These are phyloP conservation scores for Pichia heedii DNA, from an alignment of 805 yeast genomes.

Conservation along the genomic window DNA sequence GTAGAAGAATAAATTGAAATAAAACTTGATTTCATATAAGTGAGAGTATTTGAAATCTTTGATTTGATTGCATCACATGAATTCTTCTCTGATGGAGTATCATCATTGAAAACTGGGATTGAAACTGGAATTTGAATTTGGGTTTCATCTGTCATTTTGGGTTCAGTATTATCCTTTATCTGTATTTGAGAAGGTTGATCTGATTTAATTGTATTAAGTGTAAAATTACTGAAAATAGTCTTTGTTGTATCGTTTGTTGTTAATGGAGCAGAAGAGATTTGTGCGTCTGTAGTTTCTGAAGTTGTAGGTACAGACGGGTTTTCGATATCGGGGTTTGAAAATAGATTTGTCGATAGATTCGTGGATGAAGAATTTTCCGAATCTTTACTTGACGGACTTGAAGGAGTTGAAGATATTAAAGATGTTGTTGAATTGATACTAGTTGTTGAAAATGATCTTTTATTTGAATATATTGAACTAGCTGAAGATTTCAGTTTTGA, in stretches of 20 bases:
- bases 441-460: neutral
- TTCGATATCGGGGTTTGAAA: no score
- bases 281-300: neutral
- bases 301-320: no score
- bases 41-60: neutral
- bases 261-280: conserved; percentile 2
- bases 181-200: no score
- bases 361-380: no score
- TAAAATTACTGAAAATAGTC: conserved; percentile 2
- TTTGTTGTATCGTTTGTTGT: conserved; percentile 2
- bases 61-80: neutral
- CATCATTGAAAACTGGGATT: neutral
- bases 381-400: no score
- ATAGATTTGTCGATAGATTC: no score
- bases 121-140: neutral
- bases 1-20: neutral
- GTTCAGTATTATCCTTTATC: no score
- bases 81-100: neutral
- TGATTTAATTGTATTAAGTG: no score
- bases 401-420: neutral
- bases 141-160: neutral
- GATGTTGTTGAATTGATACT: neutral
- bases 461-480: neutral
- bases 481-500: neutral
- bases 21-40: neutral